Evolutionary conservation across 305 asterid species (phyloP).

Genomic region (Fraxinus paxiana): DNA sequence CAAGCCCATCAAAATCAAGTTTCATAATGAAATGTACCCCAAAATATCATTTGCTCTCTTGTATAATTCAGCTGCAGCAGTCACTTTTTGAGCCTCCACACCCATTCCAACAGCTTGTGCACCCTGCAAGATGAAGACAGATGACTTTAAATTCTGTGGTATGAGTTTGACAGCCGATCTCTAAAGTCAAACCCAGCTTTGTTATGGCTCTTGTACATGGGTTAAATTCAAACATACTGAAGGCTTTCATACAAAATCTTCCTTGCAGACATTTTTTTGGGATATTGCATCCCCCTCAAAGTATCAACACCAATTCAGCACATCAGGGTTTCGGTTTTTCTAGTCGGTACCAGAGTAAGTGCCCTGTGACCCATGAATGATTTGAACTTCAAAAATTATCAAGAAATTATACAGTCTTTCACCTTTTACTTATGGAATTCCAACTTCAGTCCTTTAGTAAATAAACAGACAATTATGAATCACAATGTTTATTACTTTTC

Average conservation of each 20-base stretch:
- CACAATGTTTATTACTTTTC: not conserved
- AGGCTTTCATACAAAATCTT: not conserved
- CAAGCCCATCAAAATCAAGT: not conserved
- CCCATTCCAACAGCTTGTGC: constrained; percentile 99
- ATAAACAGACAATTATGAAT: not conserved
- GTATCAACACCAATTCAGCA: not conserved
- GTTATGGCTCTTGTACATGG: not conserved
- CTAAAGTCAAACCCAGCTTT: not conserved
- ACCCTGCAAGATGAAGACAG: constrained; percentile 53
- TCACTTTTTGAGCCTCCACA: constrained; percentile 83
- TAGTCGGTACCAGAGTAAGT: not conserved
- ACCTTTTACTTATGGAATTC: not conserved
- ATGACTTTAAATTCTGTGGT: constrained; percentile 16
- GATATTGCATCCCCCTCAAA: not conserved
- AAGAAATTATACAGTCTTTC: not conserved
- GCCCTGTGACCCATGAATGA: not conserved
- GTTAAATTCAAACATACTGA: not conserved
- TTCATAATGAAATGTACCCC: constrained; percentile 45
- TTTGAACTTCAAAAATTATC: not conserved
- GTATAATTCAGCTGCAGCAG: constrained; percentile 87
- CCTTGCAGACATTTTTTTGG: not conserved
- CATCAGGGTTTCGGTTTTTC: not conserved
- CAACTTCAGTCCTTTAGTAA: not conserved
- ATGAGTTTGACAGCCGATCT: constrained; percentile 6
- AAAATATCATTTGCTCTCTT: constrained; percentile 73